Evolutionary conservation across 441 rosid species (phyloP).

Genomic region (Aquilaria agallochum): DNA sequence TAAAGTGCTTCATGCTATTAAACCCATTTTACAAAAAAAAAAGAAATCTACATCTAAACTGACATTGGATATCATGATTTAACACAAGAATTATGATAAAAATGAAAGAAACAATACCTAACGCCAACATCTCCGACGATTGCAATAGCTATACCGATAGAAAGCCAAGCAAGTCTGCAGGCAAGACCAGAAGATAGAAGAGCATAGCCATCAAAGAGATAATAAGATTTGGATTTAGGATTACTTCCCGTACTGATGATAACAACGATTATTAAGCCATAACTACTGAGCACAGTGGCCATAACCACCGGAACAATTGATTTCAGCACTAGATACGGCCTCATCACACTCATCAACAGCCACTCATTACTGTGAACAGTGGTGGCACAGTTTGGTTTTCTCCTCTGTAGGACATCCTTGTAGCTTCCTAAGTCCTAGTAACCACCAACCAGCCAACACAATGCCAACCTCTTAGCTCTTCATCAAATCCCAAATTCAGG

Average conservation of each 20-base stretch:
- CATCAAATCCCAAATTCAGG: too few relatives aligned
- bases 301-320: conserved; percentile 43
- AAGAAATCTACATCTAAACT: too few relatives aligned
- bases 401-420: conserved; percentile 38
- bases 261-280: conserved; percentile 41
- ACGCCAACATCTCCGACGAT: conserved; percentile 34
- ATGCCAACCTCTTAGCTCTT: too few relatives aligned
- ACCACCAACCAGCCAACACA: not conserved
- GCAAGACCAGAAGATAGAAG: conserved; percentile 39
- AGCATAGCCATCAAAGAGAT: conserved; percentile 41
- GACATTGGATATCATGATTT: too few relatives aligned
- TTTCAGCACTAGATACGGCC: conserved; percentile 40
- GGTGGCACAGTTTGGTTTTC: conserved; percentile 82
- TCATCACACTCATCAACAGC: conserved; percentile 38
- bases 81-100: too few relatives aligned
- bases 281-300: conserved; percentile 43
- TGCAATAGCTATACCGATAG: conserved; percentile 44
- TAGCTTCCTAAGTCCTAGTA: not conserved
- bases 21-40: too few relatives aligned
- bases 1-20: too few relatives aligned
- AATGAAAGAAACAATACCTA: conserved; percentile 14
- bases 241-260: conserved; percentile 42
- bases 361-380: too few relatives aligned
- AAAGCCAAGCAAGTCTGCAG: conserved; percentile 41
- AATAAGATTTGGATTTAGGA: conserved; percentile 32